Base-by-base conservation (phyloP, 2,329 filamentous ascomycete species). In the Didymella pomorum region DNA sequence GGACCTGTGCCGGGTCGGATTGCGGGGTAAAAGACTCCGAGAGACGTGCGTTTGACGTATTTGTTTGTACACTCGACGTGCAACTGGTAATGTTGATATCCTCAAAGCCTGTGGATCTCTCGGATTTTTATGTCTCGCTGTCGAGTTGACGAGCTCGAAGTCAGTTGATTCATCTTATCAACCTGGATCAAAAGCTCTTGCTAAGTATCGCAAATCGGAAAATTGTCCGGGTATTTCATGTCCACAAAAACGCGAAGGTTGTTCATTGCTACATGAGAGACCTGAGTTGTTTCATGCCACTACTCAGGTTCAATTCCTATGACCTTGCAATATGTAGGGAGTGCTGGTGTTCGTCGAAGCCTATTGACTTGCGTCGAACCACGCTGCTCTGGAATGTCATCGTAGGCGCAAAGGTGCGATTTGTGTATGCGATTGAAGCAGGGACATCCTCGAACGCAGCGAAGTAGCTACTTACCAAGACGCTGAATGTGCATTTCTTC, bases 21-120 rank as follows among this genome's bases (percentile, higher is more conserved):
- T 54, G 54, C 62, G 62, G 62, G 60, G 57, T 59, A 65, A 51
- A 49, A 26, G 31, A 16, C 12, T 23, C 62, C 62, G 60, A 57
- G 48, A 47, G 48, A 46, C 28, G 20, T 45, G 21, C 23, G n/a
- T 18, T 47, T 25, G 44, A 52, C 28, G 42, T 26, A 49, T 21
- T 28, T 37, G 3, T 14, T 28, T 37, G 10, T 6, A 8, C 2
- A 20, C 14, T 21, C 12, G 6, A 31, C 14, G 21, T 26, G 41
- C 23, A 11, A 43, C n/a, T 9, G 8, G 9, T 2, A 20, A 23
- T 21, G 18, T 41, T 14, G 11, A 23, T 14, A 4, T 23, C 11
- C 20, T 21, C 23, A 20, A 11, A 11, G 29, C 3, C 7, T 20
- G 35, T 10, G 9, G 18, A 12, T 7, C 2, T 11, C 18, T 8